Base-by-base conservation (phyloP, 2,329 filamentous ascomycete species). In the Colletotrichum tofieldiae region DNA sequence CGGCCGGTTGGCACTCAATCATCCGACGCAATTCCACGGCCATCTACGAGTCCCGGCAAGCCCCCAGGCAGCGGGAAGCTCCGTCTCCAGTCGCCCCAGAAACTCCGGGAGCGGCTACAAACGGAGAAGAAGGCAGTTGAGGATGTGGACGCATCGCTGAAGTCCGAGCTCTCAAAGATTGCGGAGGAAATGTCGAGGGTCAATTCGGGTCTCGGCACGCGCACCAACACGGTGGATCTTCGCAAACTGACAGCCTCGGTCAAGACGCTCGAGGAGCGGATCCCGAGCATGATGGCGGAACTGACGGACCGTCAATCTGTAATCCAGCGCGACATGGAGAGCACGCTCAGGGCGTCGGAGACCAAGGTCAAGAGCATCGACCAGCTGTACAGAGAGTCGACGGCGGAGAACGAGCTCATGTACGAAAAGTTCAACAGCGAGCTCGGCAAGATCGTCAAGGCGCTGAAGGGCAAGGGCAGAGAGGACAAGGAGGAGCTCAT, bases 401-500 rank as follows among this genome's bases (percentile, higher is more conserved):
- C 92, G 77, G 93, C 94, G 0, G 96, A 98, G 85, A 98, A 98
- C 77, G 95, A 98, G 83, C 89, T 96, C 39, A 86, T 98, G 67
- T 98, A 98, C 81, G 93, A 96, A 75, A 92, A 92, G 73, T 98
- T 98, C 85, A 98, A 98, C 78, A 90, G 91, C n/a, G 96, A 98
- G 83, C 84, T 98, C 59, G 93, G 90, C 76, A 94, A 93, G 84
- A 93, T 98, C 72, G 87, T 95, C 54, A 93, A 91, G 80, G 93
- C 92, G 51, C 87, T 96, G 59, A 91, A 90, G 80, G 89, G 89
- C 72, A 92, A 92, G 75, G 90, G 90, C 5, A 92, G 93, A 60
- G 93, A 94, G 52, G 94, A 94, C 14, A 93, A 94, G 77, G 93
- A 95, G 77, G 94, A 96, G 77, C 82, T 98, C 72, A 88, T 95